These are phyloP conservation scores for Penicillium vulpinum DNA, from an alignment of 2,329 filamentous ascomycete species.

Conservation along the genomic window DNA sequence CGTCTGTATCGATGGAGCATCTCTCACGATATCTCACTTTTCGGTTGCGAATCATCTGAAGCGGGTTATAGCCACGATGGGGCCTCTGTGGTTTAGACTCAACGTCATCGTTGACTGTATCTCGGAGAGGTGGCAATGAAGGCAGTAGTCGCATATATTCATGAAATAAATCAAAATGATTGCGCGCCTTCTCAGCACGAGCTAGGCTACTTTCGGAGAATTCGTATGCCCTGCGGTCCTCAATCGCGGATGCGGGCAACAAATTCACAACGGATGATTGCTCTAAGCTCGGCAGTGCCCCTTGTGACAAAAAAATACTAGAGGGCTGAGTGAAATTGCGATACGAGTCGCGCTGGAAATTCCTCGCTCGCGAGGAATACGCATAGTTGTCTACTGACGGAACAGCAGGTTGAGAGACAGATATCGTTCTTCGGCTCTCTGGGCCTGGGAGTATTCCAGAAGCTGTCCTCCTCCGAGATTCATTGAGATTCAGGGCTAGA, in stretches of 20 bases:
- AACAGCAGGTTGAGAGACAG: conserved; percentile 25
- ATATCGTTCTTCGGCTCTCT: conserved; percentile 36
- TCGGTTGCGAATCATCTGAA: conserved; percentile 89
- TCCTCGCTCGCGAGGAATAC: conserved; percentile 14
- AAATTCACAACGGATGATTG: conserved; percentile 29
- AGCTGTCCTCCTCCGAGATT: conserved; percentile 66
- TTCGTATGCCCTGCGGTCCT: conserved; percentile 42
- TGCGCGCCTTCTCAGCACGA: conserved; percentile 79
- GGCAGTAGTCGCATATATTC: conserved; percentile 82
- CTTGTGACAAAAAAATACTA: conserved; percentile 22
- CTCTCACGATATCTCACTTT: conserved; percentile 80
- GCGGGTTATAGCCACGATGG: conserved; percentile 78
- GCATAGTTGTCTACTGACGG: conserved; percentile 23
- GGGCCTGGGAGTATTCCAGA: conserved; percentile 56
- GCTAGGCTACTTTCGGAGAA: conserved; percentile 79
- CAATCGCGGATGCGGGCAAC: conserved; percentile 31
- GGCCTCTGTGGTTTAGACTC: conserved; percentile 32
- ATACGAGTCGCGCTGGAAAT: conserved; percentile 18
- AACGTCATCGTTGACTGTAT: conserved; percentile 6
- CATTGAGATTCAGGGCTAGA: conserved; percentile 84
- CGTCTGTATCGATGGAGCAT: conserved; percentile 69
- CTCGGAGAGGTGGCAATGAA: conserved; percentile 68
- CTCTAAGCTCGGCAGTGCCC: conserved; percentile 9
- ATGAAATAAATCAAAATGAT: conserved; percentile 79
- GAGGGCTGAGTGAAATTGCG: conserved; percentile 27